These are phyloP conservation scores for Ogataea sp. DNA, from an alignment of 805 yeast genomes.

Conservation along the genomic window DNA sequence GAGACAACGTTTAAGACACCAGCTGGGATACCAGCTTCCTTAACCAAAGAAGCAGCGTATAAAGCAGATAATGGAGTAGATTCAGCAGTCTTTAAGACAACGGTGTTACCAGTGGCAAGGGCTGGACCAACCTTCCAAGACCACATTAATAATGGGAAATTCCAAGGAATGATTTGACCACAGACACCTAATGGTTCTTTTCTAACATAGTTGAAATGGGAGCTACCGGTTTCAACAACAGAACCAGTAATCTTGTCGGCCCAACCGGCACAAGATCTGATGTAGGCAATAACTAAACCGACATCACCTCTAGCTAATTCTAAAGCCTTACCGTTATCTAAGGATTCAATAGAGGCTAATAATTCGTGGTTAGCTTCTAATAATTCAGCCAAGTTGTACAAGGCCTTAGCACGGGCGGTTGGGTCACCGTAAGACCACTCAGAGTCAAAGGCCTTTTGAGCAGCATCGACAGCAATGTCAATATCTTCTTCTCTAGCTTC, in stretches of 20 bases:
- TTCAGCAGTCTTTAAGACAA: conserved; percentile 87
- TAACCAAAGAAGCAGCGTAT: conserved; percentile 57
- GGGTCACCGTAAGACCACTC: conserved; percentile 70
- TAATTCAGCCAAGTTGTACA: conserved; percentile 69
- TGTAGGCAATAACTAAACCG: conserved; percentile 54
- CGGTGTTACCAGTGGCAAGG: conserved; percentile 81
- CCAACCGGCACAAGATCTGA: conserved; percentile 86
- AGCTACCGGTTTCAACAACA: conserved; percentile 62
- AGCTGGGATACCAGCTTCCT: conserved; percentile 83
- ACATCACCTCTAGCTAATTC: conserved; percentile 69
- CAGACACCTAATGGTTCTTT: conserved; percentile 93
- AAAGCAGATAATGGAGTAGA: conserved; percentile 86
- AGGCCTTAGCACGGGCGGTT: conserved; percentile 50
- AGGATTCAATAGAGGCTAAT: conserved; percentile 73
- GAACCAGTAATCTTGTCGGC: conserved; percentile 82
- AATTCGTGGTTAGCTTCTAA: conserved; percentile 65
- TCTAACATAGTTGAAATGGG: conserved; percentile 70
- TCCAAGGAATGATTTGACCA: conserved; percentile 96
- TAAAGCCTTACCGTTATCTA: conserved; percentile 86
- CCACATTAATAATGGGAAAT: conserved; percentile 90
- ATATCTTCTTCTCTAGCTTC: conserved; percentile 77
- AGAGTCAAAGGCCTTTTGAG: conserved; percentile 63
- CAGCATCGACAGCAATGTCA: conserved; percentile 80
- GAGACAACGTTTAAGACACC: conserved; percentile 86
- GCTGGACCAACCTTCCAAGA: conserved; percentile 95